Base-by-base conservation (phyloP, 2,329 filamentous ascomycete species). In the Sporothrix brunneoviolacea region DNA sequence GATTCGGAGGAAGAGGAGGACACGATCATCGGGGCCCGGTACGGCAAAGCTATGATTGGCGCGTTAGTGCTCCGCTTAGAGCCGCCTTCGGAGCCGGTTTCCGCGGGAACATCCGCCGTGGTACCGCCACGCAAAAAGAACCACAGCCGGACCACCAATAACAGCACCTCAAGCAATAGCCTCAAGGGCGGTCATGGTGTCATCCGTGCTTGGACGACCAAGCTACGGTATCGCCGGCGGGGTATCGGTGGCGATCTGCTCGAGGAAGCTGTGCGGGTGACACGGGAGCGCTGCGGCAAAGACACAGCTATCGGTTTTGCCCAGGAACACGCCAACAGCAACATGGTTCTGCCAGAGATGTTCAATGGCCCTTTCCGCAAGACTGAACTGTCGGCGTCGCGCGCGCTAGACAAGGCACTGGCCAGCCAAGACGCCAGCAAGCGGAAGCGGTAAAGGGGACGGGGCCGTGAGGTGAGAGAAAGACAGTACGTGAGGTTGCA, bases 151-250 rank as follows among this genome's bases (percentile, higher is more conserved):
- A 10, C 24, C 30, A 50, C 55, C 24, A 57, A 59, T 47, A 60
- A 54, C 24, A 60, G 60, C 18, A 64, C 49, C 62, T 62, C 63
- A 58, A 65, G 60, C 43, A 55, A 56, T 58, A 70, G 62, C 61
- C 60, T 72, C 58, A 71, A 70, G 57, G 80, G 82, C 32, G 84
- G 84, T 47, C 78, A 77, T 55, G 86, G 83, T 8, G 71, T 89
- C 42, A 83, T 95, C 51, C 79, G 86, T 24, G 89, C 86, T 1
- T 95, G 90, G 89, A 91, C 88, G 2, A 87, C 89, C 2, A 75
- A 76, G 62, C 68, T 82, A 45, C 73, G 75, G 58, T 89, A 88
- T 64, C 77, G 90, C 22, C 73, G 79, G 28, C 79, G 80, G 55
- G 88, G 89, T 0, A 72, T 94, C 21, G 90, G 89, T 3, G 75